Evolutionary conservation across 2,329 filamentous ascomycete genomes (phyloP).

Genomic region (Alternaria postmessia): DNA sequence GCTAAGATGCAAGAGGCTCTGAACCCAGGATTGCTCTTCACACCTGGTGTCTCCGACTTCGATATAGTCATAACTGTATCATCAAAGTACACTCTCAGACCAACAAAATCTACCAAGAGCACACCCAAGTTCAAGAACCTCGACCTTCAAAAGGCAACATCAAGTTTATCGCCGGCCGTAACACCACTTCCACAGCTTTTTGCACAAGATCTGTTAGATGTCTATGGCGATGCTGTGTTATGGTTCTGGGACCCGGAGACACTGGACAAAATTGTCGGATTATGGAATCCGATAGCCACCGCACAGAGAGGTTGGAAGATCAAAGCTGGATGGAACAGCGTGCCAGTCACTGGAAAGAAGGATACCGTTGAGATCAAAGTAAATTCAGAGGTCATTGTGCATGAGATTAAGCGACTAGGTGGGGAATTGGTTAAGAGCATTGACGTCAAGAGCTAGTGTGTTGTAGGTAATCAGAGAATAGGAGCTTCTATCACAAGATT

Average conservation of each 20-base stretch:
- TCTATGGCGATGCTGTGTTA: conserved; percentile 74
- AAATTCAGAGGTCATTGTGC: conserved; percentile 72
- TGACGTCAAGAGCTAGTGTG: conserved; percentile 28
- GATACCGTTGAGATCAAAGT: conserved; percentile 62
- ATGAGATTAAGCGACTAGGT: conserved; percentile 73
- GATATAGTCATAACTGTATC: conserved; percentile 83
- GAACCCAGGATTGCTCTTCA: conserved; percentile 70
- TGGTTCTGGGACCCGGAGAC: conserved; percentile 76
- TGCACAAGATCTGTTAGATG: conserved; percentile 69
- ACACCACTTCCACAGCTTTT: conserved; percentile 70
- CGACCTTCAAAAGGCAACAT: conserved; percentile 57
- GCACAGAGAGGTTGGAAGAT: conserved; percentile 70
- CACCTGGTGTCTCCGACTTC: conserved; percentile 77
- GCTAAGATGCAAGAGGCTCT: conserved; percentile 13
- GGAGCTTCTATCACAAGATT: too few species aligned
- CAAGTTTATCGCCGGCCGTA: conserved; percentile 50
- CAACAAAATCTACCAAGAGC: conserved; percentile 40
- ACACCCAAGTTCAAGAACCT: conserved; percentile 80
- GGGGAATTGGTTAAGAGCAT: conserved; percentile 63
- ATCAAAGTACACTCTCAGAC: conserved; percentile 56
- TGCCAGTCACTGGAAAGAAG: conserved; percentile 55
- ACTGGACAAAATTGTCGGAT: conserved; percentile 66
- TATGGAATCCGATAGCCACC: conserved; percentile 69
- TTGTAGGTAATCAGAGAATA: neutral
- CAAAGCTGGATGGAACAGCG: conserved; percentile 72